phyloP scores from a whole-genome alignment of 148 eudicot species.

The Pharnaceum exiguum region DNA sequence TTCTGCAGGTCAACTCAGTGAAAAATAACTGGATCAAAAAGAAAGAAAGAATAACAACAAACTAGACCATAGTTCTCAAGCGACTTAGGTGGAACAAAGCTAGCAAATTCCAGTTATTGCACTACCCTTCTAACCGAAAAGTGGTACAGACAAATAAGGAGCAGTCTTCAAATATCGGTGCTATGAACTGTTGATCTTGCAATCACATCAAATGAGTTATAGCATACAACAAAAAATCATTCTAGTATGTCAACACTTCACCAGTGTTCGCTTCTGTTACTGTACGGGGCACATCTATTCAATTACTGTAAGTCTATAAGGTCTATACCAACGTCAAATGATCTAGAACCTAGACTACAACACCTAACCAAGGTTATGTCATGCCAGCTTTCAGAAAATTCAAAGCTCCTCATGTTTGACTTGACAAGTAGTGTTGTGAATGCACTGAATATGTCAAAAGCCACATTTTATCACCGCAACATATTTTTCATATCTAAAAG shows the following conservation, averaged over 20 bases:
- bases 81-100: too few species aligned
- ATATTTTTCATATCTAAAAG: neutral
- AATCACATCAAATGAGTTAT: too few species aligned
- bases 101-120: too few species aligned
- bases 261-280: neutral
- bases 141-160: too few species aligned
- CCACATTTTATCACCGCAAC: neutral
- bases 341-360: slow-evolving; percentile 2
- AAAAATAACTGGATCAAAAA: too few species aligned
- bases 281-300: slow-evolving; percentile 8
- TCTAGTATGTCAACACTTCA: neutral
- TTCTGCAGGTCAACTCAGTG: neutral
- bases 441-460: slow-evolving; percentile 22
- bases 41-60: too few species aligned
- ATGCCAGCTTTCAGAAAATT: slow-evolving; percentile 25
- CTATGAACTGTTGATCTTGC: too few species aligned
- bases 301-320: too few species aligned
- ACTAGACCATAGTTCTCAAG: too few species aligned
- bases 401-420: slow-evolving; percentile 11
- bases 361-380: slow-evolving; percentile 8
- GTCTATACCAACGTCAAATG: slow-evolving; percentile 1
- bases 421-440: slow-evolving; percentile 6
- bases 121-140: too few species aligned
- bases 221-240: too few species aligned
- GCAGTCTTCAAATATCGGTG: too few species aligned